Percentiles rank a stretch among this genome's conserved stretches.
Evolutionary conservation across 495 filamentous ascomycete species (phyloP).

Genomic region (Aspergillus biplanus): DNA sequence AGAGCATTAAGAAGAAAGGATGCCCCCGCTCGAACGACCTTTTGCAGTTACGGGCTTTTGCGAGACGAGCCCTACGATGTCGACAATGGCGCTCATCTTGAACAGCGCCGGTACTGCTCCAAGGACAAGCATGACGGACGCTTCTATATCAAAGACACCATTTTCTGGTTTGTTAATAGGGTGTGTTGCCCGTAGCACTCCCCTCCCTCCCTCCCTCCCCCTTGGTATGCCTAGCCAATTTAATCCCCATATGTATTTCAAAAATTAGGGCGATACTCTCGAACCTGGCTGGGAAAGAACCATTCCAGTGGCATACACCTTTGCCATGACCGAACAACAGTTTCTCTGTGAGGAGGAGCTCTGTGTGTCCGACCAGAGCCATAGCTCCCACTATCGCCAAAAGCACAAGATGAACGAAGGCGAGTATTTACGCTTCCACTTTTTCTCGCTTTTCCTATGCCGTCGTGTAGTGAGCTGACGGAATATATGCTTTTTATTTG

Average conservation of each 20-base stretch:
- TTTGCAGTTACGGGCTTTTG: conserved; percentile 19
- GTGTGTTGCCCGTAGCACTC: background rate
- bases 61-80: conserved; percentile 7
- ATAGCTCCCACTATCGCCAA: conserved; percentile 4
- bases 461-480: background rate
- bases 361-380: conserved; percentile 13
- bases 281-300: background rate
- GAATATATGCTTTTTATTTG: background rate
- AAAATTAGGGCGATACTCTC: conserved; percentile 7
- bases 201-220: background rate
- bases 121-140: no score
- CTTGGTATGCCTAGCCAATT: background rate
- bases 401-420: conserved; percentile 11
- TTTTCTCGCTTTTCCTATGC: background rate
- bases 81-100: background rate
- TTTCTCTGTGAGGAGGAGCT: conserved; percentile 8
- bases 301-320: background rate
- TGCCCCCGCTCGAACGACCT: conserved; percentile 10
- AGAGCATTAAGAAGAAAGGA: conserved; percentile 20
- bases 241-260: background rate
- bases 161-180: conserved; percentile 20
- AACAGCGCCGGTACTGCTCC: background rate
- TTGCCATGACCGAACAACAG: background rate
- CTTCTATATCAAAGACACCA: no score
- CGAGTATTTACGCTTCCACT: background rate